Base-by-base conservation (phyloP, 306 rosid species). In the Pyrus bretschneideri region DNA sequence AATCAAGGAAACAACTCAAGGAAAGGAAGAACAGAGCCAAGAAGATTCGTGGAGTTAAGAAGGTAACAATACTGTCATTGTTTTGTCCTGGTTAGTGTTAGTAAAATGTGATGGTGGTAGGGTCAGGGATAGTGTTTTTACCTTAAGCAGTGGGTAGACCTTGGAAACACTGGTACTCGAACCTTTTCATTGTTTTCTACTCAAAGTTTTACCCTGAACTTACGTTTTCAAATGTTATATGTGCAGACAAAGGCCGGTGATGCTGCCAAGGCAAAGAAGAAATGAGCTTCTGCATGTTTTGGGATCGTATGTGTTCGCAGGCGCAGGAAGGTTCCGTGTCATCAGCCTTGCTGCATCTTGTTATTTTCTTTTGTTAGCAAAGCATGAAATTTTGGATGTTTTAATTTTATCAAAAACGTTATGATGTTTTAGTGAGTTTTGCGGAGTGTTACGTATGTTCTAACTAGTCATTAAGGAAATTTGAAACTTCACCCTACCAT, bases 11-110 rank as follows among this genome's bases (percentile, higher is more conserved):
- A 45, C 98, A 94, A 74, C 64, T 94, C 89, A 94, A 94, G 85
- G 98, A 94, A 70, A 90, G 98, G 42, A 94, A 94, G 91, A 91
- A 94, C 45, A 84, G 98, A 65, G 88, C 98, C 0, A 88, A 85
- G 91, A 94, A 91, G 85, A 91, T 94, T 70, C 97, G 97, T 5
- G 98, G 97, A 31, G 97, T 94, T 3, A 94, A 94, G 90, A 94
- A 94, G 92, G 98, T 94, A 82, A 70, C 75, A 27, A 18, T 17
- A 17, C 40, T 59, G 18, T 25, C 17, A 14, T 58, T 31, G 29
- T 64, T 30, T n/a, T 14, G 49, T 61, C 49, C 19, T 61, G 21
- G 44, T 64, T 64, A 3, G 69, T 31, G 69, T 19, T 64, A 31
- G 45, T 23, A 25, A 25, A 12, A 12, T 57, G 30, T 60, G 66